Evolutionary conservation across 139 green algal genomes (phyloP), one percentile per base, ranked within the genome.

Genomic region (Haematococcus lacustris): DNA sequence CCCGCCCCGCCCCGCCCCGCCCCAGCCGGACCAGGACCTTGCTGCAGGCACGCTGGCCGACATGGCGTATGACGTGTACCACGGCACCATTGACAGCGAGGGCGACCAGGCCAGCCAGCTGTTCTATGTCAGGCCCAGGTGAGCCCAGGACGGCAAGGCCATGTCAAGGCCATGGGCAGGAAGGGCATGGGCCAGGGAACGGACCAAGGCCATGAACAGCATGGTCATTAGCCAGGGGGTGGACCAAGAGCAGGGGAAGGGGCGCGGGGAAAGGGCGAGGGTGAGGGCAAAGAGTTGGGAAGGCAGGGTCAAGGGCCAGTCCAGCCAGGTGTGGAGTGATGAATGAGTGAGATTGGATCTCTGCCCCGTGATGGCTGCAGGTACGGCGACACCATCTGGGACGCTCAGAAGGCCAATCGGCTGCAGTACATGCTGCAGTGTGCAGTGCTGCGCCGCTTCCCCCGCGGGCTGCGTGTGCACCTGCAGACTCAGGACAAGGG

Each of bases 1-100:
- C n/a, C n/a, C n/a, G n/a, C n/a, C n/a, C n/a, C n/a, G n/a, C n/a
- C n/a, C n/a, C n/a, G n/a, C n/a, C n/a, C n/a, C n/a, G n/a, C n/a
- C n/a, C n/a, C n/a, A n/a, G n/a, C n/a, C n/a, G n/a, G n/a, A n/a
- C n/a, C n/a, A n/a, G n/a, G n/a, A n/a, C n/a, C n/a, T n/a, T n/a
- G n/a, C n/a, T 65, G 67, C 71, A 65, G 61, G 51, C 30, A 73
- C 63, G 13, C 60, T 71, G 3, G 50, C 30, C 38, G 93, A 98
- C 82, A 85, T 98, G 80, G 81, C 93, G 63, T 97, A 94, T 70
- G 92, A 97, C 70, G 87, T 98, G 26, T 97, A 88, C 75, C 94
- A 98, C 70, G 94, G 88, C 6, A 96, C 93, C 38, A 92, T 98
- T 43, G 91, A 97, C 77, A 82, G 57, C 23, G 73, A 87, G 65